Percentiles rank a stretch among this genome's conserved stretches.
Evolutionary conservation across 768 basidiomycete species (phyloP).

Genomic region (Rhizopogon vulgaris): DNA sequence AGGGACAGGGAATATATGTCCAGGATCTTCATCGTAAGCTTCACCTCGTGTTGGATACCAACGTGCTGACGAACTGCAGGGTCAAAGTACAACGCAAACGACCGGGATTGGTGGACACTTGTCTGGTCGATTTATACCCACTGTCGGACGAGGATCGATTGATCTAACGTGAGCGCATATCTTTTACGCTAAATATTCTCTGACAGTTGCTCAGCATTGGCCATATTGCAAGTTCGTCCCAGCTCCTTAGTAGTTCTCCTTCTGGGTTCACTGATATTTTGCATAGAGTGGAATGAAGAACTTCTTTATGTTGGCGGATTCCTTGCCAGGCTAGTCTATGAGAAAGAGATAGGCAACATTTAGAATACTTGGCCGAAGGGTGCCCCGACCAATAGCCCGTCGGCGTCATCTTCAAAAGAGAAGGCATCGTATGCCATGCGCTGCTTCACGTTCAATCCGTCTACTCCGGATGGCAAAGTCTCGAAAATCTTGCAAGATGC

Average conservation of each 20-base stretch:
- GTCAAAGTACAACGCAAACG: slow-evolving; percentile 85
- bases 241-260: not conserved
- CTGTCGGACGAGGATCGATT: slow-evolving; percentile 89
- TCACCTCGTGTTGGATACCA: not conserved
- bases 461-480: slow-evolving; percentile 77
- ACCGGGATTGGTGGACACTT: slow-evolving; percentile 66
- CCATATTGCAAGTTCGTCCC: slow-evolving; percentile 59
- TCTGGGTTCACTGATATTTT: not conserved
- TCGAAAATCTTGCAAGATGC: slow-evolving; percentile 59
- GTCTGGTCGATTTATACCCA: slow-evolving; percentile 85
- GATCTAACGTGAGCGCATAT: slow-evolving; percentile 65
- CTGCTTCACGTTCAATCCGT: slow-evolving; percentile 83
- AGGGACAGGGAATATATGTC: slow-evolving; percentile 47
- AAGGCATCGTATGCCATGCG: slow-evolving; percentile 66
- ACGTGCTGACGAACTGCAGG: slow-evolving; percentile 34
- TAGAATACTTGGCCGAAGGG: slow-evolving; percentile 24
- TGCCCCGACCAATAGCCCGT: not conserved
- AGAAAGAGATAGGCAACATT: slow-evolving; percentile 64
- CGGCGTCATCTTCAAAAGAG: not conserved
- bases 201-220: slow-evolving; percentile 51
- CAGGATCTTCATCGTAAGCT: slow-evolving; percentile 68
- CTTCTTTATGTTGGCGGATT: slow-evolving; percentile 81
- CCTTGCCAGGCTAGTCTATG: slow-evolving; percentile 77
- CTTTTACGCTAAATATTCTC: not conserved
- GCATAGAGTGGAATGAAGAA: slow-evolving; percentile 82